Percentiles rank a stretch among this genome's conserved stretches.
These are phyloP conservation scores for Colletotrichum falcatum DNA, from an alignment of 2,329 filamentous ascomycete species.

Conservation along the genomic window DNA sequence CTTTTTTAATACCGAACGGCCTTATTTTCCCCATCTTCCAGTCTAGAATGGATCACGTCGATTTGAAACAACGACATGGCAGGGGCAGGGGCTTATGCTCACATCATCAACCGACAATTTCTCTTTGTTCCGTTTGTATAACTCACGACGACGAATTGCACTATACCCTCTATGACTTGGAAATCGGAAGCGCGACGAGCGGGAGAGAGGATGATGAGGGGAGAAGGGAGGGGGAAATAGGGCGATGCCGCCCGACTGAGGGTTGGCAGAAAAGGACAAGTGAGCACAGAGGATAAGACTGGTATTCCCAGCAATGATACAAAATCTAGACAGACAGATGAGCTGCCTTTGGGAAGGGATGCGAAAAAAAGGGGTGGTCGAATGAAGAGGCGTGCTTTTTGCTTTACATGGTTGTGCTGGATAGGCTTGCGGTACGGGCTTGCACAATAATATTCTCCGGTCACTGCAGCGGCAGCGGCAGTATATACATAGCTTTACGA, in stretches of 20 bases:
- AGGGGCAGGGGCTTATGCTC: conserved; percentile 18
- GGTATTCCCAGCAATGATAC: conserved; percentile 4
- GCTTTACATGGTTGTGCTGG: conserved; percentile 27
- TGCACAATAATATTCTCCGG: conserved; percentile 28
- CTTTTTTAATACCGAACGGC: conserved; percentile 1
- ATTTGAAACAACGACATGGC: conserved; percentile 15
- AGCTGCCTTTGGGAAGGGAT: conserved; percentile 19
- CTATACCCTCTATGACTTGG: conserved; percentile 40
- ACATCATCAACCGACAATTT: conserved; percentile 27
- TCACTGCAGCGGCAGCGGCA: conserved; percentile 10
- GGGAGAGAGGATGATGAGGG: neutral
- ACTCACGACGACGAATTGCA: conserved; percentile 38
- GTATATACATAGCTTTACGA: conserved; percentile 37
- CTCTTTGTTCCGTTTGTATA: conserved; percentile 40
- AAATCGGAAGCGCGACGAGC: conserved; percentile 4
- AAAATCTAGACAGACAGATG: conserved; percentile 37
- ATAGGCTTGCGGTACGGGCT: conserved; percentile 25
- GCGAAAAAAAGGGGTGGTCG: neutral
- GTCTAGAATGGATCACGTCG: conserved; percentile 22
- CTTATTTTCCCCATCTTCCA: conserved; percentile 11
- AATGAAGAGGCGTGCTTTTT: conserved; percentile 16
- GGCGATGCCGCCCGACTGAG: conserved; percentile 8
- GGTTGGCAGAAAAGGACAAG: conserved; percentile 2
- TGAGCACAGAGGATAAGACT: neutral
- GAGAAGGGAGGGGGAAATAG: neutral